Conservation (phyloP, 2,329 filamentous ascomycete genomes). For the Cyclaneusma minus region DNA sequence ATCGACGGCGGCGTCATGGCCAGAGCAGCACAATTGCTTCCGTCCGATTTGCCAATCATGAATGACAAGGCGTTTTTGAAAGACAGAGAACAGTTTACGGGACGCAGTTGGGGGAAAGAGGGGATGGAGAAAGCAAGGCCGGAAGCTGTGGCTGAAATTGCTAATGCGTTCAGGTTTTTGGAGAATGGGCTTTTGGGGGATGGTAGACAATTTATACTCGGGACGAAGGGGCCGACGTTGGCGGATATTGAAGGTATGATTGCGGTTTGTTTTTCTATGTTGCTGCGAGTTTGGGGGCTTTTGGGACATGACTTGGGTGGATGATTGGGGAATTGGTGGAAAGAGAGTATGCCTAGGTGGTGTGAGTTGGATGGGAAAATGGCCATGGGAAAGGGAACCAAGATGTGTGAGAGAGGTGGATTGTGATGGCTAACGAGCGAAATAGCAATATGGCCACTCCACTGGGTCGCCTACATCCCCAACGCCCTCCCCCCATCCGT, state of each 20-base stretch:
- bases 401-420: not conserved
- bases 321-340: too few relatives aligned
- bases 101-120: slow-evolving; percentile 24
- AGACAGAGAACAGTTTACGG: slow-evolving; percentile 35
- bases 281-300: too few relatives aligned
- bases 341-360: too few relatives aligned
- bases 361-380: too few relatives aligned
- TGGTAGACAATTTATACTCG: slow-evolving; percentile 49
- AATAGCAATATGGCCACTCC: slow-evolving; percentile 44
- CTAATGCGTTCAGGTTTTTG: slow-evolving; percentile 36
- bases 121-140: slow-evolving; percentile 26
- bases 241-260: slow-evolving; percentile 48
- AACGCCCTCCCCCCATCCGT: slow-evolving; percentile 35
- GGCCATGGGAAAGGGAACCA: too few relatives aligned
- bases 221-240: slow-evolving; percentile 33
- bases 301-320: too few relatives aligned
- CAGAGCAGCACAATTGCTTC: slow-evolving; percentile 37
- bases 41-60: slow-evolving; percentile 34
- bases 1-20: slow-evolving; percentile 42
- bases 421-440: not conserved
- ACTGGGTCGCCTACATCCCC: slow-evolving; percentile 44
- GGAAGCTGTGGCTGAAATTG: slow-evolving; percentile 39
- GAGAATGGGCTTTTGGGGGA: slow-evolving; percentile 49
- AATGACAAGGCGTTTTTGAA: slow-evolving; percentile 41
- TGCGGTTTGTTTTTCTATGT: not conserved